Evolutionary conservation across 148 eudicot genomes (phyloP).

Genomic region (Camellia sinensis): DNA sequence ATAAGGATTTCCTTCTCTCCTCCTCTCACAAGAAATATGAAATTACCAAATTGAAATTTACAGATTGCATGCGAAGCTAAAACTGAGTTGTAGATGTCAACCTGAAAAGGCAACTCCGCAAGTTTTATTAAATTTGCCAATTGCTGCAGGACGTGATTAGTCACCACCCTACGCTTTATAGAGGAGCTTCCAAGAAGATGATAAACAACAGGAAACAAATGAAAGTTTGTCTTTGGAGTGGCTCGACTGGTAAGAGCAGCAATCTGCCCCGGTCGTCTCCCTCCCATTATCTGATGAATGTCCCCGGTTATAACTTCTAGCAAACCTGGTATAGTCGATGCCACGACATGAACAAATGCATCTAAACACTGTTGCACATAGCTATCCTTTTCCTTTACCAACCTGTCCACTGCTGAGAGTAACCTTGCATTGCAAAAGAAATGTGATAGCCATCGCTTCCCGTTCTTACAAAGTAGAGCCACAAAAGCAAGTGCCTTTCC

Average conservation of each 20-base stretch:
- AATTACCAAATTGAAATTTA: neutral
- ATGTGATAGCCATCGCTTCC: conserved; percentile 74
- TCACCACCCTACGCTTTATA: conserved; percentile 66
- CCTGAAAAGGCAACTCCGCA: conserved; percentile 86
- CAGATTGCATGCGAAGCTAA: neutral
- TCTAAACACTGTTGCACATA: conserved; percentile 75
- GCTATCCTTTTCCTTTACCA: conserved; percentile 76
- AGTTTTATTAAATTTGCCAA: conserved; percentile 74
- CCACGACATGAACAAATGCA: conserved; percentile 65
- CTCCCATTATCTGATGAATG: conserved; percentile 79
- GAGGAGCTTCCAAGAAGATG: conserved; percentile 82
- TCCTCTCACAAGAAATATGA: neutral
- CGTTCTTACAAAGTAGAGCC: conserved; percentile 79
- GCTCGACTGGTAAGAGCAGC: conserved; percentile 53
- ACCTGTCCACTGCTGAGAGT: conserved; percentile 79
- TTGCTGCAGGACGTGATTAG: conserved; percentile 70
- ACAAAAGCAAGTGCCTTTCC: conserved; percentile 93
- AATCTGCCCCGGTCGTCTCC: conserved; percentile 64
- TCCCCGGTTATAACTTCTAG: conserved; percentile 75
- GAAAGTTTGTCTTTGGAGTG: conserved; percentile 68
- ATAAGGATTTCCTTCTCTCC: neutral
- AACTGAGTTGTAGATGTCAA: conserved; percentile 21
- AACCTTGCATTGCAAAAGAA: conserved; percentile 84
- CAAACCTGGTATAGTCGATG: conserved; percentile 67
- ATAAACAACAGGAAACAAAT: conserved; percentile 85